Percentiles rank a stretch among this genome's conserved stretches.
These are phyloP conservation scores for Meredithiella fracta DNA, from an alignment of 2,329 filamentous ascomycete species.

Conservation along the genomic window DNA sequence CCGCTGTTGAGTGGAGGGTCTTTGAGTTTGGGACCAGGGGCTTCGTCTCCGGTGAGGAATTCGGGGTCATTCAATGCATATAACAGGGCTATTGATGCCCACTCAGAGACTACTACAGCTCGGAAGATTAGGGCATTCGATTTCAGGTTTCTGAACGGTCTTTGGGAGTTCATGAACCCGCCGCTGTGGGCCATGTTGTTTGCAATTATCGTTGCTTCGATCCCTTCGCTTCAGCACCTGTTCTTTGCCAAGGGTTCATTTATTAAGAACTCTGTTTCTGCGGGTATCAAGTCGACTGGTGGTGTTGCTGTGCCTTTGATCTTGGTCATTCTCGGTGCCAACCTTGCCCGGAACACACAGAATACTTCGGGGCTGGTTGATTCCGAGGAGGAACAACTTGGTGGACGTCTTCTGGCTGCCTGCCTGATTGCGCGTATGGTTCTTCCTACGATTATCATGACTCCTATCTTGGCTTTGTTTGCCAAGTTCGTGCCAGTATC, in stretches of 20 bases:
- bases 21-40: no score
- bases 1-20: conserved; percentile 2
- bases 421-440: conserved; percentile 82
- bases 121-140: not conserved
- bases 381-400: conserved; percentile 51
- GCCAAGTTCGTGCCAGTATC: conserved; percentile 86
- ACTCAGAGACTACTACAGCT: not conserved
- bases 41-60: not conserved
- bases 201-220: conserved; percentile 78
- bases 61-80: conserved; percentile 1
- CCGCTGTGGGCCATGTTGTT: conserved; percentile 93
- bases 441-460: conserved; percentile 80
- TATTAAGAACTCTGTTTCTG: conserved; percentile 80
- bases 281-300: conserved; percentile 68
- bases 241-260: conserved; percentile 88
- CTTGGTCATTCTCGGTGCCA: conserved; percentile 84
- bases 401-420: conserved; percentile 66
- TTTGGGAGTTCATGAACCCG: conserved; percentile 96
- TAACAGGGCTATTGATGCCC: not conserved
- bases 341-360: conserved; percentile 81
- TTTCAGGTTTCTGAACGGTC: conserved; percentile 39
- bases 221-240: conserved; percentile 62
- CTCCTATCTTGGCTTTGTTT: conserved; percentile 66
- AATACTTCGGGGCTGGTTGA: conserved; percentile 45
- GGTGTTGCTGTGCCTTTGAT: conserved; percentile 90